phyloP scores from a whole-genome alignment of 306 rosid genomes.

The Cucumis sativus region DNA sequence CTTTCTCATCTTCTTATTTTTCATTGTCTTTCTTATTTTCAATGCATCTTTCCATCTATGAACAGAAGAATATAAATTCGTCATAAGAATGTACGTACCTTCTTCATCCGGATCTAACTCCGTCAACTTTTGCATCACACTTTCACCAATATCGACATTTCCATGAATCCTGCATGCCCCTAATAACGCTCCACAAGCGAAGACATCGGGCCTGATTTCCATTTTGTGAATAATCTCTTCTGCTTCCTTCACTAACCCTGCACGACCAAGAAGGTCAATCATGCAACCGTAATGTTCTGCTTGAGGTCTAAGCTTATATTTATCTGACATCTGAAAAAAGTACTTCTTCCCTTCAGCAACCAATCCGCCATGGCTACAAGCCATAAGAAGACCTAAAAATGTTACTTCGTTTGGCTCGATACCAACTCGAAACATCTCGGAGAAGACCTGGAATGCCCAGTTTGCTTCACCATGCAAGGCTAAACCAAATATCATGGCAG shows the following conservation, averaged over 20 bases:
- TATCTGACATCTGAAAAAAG: constrained; percentile 20
- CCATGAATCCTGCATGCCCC: constrained; percentile 36
- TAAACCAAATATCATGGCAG: constrained; percentile 25
- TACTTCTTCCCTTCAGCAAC: constrained; percentile 24
- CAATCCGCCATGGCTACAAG: constrained; percentile 34
- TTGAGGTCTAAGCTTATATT: constrained; percentile 19
- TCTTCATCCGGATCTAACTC: constrained; percentile 22
- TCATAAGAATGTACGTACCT: constrained; percentile 26
- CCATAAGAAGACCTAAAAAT: constrained; percentile 26
- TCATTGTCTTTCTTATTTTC: constrained; percentile 31
- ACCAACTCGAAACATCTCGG: constrained; percentile 18
- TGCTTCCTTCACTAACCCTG: constrained; percentile 22
- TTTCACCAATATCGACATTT: constrained; percentile 19
- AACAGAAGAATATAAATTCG: constrained; percentile 28
- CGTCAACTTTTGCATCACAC: constrained; percentile 15
- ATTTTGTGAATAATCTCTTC: constrained; percentile 21
- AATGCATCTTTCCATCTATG: constrained; percentile 30
- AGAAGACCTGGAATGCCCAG: constrained; percentile 18
- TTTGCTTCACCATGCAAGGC: constrained; percentile 31
- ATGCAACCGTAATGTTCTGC: constrained; percentile 36
- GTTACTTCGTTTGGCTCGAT: constrained; percentile 31
- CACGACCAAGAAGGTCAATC: constrained; percentile 38
- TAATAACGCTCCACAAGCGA: constrained; percentile 25
- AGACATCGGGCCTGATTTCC: constrained; percentile 29
- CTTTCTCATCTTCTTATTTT: constrained; percentile 25